Evolutionary conservation across 345 rosid species (phyloP).

Genomic region (Corchorus olitorius): DNA sequence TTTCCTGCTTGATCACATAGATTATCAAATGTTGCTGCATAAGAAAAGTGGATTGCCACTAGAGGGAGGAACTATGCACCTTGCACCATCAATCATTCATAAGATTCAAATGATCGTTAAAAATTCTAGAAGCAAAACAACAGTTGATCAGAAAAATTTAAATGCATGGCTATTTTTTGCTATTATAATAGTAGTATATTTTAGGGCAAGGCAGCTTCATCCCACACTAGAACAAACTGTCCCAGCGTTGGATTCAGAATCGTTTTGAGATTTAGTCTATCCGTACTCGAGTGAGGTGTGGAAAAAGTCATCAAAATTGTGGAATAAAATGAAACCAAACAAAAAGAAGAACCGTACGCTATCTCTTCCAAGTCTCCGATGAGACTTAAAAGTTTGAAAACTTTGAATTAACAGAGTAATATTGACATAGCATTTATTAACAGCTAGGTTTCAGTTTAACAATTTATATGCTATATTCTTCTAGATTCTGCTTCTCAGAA

Average conservation of each 20-base stretch:
- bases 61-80: neutral
- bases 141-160: neutral
- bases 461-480: neutral
- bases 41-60: constrained; percentile 5
- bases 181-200: neutral
- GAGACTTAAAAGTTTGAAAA: neutral
- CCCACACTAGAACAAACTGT: neutral
- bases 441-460: neutral
- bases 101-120: neutral
- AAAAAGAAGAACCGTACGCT: neutral
- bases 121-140: neutral
- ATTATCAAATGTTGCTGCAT: neutral
- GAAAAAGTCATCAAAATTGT: neutral
- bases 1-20: constrained; percentile 27
- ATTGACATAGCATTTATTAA: neutral
- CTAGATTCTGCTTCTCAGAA: neutral
- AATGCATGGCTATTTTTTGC: neutral
- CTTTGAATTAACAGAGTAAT: neutral
- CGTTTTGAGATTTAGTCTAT: neutral
- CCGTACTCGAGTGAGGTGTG: neutral
- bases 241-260: neutral
- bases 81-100: constrained; percentile 10
- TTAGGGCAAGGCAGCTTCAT: neutral
- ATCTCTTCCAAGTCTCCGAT: constrained; percentile 1
- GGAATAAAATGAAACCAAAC: neutral